A percentile compares a stretch with the other conserved stretches of the same genome.
Evolutionary conservation across 2,329 filamentous ascomycete genomes (phyloP).

Genomic region (Ascochyta fabae): DNA sequence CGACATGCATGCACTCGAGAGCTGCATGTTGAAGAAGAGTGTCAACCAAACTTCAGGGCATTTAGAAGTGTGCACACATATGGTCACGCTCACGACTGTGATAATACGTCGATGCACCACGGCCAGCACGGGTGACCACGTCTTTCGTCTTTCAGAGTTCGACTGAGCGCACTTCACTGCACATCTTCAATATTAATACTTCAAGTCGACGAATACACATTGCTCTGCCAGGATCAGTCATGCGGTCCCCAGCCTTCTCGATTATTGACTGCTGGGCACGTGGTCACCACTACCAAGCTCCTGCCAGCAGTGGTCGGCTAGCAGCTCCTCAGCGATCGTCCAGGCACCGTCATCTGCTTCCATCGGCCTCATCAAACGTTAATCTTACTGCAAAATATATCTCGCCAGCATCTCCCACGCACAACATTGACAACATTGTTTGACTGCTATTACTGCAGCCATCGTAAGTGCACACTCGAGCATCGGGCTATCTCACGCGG

Average conservation of each 20-base stretch:
- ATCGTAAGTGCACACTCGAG: slow-evolving; percentile 9
- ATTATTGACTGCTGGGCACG: slow-evolving; percentile 7
- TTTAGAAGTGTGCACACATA: too few species aligned
- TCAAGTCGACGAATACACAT: too few species aligned
- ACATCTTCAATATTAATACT: not conserved
- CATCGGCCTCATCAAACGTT: slow-evolving; percentile 8
- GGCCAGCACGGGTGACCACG: too few species aligned
- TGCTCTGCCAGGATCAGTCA: not conserved
- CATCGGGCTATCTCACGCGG: not conserved
- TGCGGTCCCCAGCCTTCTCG: slow-evolving; percentile 10
- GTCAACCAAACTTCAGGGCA: too few species aligned
- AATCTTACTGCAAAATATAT: not conserved
- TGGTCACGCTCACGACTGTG: not conserved
- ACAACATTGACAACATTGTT: not conserved
- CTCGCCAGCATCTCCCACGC: slow-evolving; percentile 19
- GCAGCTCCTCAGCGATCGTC: slow-evolving; percentile 1
- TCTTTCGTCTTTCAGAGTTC: too few species aligned
- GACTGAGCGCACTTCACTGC: not conserved
- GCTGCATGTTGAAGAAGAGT: too few species aligned
- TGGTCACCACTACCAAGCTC: slow-evolving; percentile 1
- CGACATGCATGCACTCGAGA: too few species aligned
- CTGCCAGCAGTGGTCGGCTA: slow-evolving; percentile 5
- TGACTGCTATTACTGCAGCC: not conserved
- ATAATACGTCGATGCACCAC: not conserved
- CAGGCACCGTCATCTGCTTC: slow-evolving; percentile 13